These are phyloP conservation scores for Macrocybe gigantea DNA, from an alignment of 768 basidiomycete species.

Conservation along the genomic window DNA sequence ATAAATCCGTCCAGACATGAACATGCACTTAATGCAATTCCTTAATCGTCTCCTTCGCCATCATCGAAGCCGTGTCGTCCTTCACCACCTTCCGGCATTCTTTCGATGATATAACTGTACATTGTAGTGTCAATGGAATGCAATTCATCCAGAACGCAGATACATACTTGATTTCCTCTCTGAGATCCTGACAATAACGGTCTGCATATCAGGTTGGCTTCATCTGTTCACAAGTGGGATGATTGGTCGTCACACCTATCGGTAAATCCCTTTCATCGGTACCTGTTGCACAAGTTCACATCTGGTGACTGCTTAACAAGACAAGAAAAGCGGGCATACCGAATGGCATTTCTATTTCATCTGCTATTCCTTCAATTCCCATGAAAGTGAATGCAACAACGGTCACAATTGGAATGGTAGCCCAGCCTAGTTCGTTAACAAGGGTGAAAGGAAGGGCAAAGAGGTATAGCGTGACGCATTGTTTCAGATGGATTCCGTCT, in stretches of 20 bases:
- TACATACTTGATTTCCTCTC: conserved; percentile 73
- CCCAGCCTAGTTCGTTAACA: conserved; percentile 78
- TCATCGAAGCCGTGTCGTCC: conserved; percentile 73
- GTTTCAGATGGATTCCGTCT: conserved; percentile 91
- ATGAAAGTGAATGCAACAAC: conserved; percentile 88
- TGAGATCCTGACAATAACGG: conserved; percentile 80
- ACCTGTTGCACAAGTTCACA: conserved; percentile 26
- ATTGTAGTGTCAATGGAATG: conserved; percentile 6
- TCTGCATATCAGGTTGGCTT: conserved; percentile 32
- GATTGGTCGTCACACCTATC: conserved; percentile 42
- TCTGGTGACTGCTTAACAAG: background rate
- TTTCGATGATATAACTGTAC: conserved; percentile 59
- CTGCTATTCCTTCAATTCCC: conserved; percentile 94
- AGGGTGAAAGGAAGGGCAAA: conserved; percentile 87
- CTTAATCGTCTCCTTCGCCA: conserved; percentile 75
- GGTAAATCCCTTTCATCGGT: conserved; percentile 67
- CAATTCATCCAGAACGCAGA: background rate
- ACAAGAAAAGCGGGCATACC: conserved; percentile 37
- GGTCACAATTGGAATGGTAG: conserved; percentile 79
- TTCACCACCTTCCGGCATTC: conserved; percentile 69
- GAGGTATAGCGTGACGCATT: conserved; percentile 91
- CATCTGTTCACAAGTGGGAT: background rate
- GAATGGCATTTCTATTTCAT: conserved; percentile 94
- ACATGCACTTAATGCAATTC: conserved; percentile 1
- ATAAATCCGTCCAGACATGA: conserved; percentile 5